phyloP scores from a whole-genome alignment of 1,139 yeast genomes.

The Geotrichum siamense region DNA sequence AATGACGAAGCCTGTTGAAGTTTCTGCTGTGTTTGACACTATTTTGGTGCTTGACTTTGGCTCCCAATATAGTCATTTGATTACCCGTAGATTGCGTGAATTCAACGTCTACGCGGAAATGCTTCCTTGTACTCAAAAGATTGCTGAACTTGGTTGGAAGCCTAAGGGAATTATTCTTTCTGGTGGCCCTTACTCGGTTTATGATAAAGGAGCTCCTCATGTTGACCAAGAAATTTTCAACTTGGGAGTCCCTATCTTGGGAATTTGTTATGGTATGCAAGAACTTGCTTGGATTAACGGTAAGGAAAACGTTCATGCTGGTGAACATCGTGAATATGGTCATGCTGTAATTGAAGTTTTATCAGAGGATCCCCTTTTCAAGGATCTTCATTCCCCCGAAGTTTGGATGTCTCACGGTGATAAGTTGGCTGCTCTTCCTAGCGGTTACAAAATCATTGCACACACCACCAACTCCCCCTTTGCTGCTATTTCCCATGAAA shows the following conservation, averaged over 20 bases:
- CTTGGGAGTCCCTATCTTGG: slow-evolving; percentile 86
- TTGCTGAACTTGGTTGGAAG: slow-evolving; percentile 81
- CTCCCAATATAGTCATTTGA: slow-evolving; percentile 94
- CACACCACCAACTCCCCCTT: slow-evolving; percentile 90
- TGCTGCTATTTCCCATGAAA: slow-evolving; percentile 82
- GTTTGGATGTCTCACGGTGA: slow-evolving; percentile 99
- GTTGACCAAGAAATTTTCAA: slow-evolving; percentile 92
- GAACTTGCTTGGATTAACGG: slow-evolving; percentile 98
- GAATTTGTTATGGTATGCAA: slow-evolving; percentile 99
- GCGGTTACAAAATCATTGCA: slow-evolving; percentile 84
- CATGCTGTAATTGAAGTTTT: slow-evolving; percentile 87
- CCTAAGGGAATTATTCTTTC: slow-evolving; percentile 95
- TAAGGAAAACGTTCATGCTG: slow-evolving; percentile 80
- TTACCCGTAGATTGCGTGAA: slow-evolving; percentile 96
- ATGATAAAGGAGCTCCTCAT: slow-evolving; percentile 92
- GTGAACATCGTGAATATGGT: slow-evolving; percentile 97
- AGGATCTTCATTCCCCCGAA: slow-evolving; percentile 83
- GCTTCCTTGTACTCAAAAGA: slow-evolving; percentile 98
- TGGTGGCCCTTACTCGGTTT: slow-evolving; percentile 98
- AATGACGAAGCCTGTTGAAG: slow-evolving; percentile 37
- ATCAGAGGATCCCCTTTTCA: slow-evolving; percentile 60
- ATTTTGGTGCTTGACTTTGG: slow-evolving; percentile 96
- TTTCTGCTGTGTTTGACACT: slow-evolving; percentile 86
- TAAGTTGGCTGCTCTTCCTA: slow-evolving; percentile 84
- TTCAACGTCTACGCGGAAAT: slow-evolving; percentile 97